Base-by-base conservation (phyloP, 495 filamentous ascomycete species). In the Neurospora sp. region DNA sequence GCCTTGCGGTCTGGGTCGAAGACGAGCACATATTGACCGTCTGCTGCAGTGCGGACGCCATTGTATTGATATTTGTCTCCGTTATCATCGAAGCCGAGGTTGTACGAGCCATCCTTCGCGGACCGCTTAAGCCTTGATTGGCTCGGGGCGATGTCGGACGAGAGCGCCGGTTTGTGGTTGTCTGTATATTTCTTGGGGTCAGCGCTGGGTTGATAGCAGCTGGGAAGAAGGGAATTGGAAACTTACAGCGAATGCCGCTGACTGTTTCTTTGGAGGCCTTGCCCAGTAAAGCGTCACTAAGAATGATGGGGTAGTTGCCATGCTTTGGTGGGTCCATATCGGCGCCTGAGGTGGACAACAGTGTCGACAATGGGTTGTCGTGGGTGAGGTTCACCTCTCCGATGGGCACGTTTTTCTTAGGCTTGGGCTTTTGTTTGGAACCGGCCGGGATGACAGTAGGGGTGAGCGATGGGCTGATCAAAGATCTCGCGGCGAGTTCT, bases 241-340 rank as follows among this genome's bases (percentile, higher is more conserved):
- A 72, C 85, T 74, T 85, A 88, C 87, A 88, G 77, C 84, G 80
- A 10, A 89, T 77, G 70, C 84, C 86, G 1, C 86, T 88, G 72
- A 84, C 87, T 35, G 85, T 75, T 70, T 88, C 86, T 72, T 87
- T 87, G 7, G 85, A 77, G 4, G 83, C 70, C 74, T 88, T 88
- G 12, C 86, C 86, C 59, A 87, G 79, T 42, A 89, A 76, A 4
- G 83, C 85, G 77, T 88, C 86, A 78, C 87, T 88, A 69, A 89
- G 78, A 18, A 89, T 83, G 42, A 89, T 82, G 46, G 86, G 87
- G 74, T 88, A 88, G 76, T 85, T 85, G 72, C 82, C 87, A 40
- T 80, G 77, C 77, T 85, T 86, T n/a, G 84, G 85, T 69, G 84
- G 84, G 78, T 86, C 85, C 69, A 86, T 81, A 48, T 79, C 77